Evolutionary conservation across 768 basidiomycete species (phyloP), one percentile per base, ranked within the genome.

Genomic region (Suillus ampliporus): DNA sequence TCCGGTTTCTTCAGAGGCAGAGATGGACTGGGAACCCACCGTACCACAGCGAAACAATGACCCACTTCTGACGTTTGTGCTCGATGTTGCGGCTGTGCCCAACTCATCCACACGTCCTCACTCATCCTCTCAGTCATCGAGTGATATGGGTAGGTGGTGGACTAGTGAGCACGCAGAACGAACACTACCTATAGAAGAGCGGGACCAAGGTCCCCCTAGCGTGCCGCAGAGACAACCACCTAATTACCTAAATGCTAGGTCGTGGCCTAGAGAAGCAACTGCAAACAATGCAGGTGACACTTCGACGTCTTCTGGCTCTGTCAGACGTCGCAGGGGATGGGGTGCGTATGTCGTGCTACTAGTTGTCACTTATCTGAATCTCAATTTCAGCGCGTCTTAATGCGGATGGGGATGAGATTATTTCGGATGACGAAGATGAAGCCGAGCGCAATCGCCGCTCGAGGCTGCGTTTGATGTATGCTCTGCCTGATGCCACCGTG

Each of bases 401-500:
- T 64, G 74, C 81, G 2, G 86, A 89, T 68, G 89, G 89, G 1
- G 84, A 89, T 63, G 87, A 89, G 69, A 82, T 89, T 61, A 78
- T 86, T 3, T 81, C 82, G 0, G 86, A 86, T 21, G 86, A 87
- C 67, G 88, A 89, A 63, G 83, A 84, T 64, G 83, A 85, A 57
- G 77, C 87, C 19, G 86, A 88, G 62, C 82, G 85, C 35, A 73
- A 78, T 34, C 82, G 84, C 40, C 83, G 82, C 60, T 77, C 80
- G 69, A 81, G 84, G 11, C 68, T 83, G 74, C 74, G 72, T 9
- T 65, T 71, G 44, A 61, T 72, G 34, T 66, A 77, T 34, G 67
- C 47, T 71, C 5, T 58, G 64, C 41, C 41, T 53, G 41, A 58
- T 43, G 56, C 38, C 53, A 26, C 69, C 52, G 40, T 41, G 10